A percentile compares a stretch with the other conserved stretches of the same genome.
Evolutionary conservation across 2,329 filamentous ascomycete genomes (phyloP).

Genomic region (Alternaria infectoria): DNA sequence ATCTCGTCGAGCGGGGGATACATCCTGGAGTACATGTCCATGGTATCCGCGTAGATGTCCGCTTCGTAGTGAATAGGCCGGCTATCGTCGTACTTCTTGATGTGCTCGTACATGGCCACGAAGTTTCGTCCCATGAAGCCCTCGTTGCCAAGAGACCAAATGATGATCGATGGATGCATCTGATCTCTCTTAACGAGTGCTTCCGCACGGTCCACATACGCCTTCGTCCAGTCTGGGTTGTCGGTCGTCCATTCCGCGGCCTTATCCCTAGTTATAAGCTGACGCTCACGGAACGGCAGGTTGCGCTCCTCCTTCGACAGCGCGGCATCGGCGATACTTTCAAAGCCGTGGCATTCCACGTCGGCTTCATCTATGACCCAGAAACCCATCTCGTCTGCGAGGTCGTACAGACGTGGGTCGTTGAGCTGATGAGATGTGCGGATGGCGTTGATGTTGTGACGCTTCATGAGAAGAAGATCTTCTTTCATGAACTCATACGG

Average conservation of each 20-base stretch:
- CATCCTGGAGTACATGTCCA: constrained; percentile 74
- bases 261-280: constrained; percentile 60
- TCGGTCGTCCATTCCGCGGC: constrained; percentile 67
- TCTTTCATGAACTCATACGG: constrained; percentile 66
- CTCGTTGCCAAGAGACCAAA: constrained; percentile 78
- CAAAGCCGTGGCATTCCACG: constrained; percentile 56
- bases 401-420: constrained; percentile 64
- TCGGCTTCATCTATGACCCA: constrained; percentile 68
- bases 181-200: constrained; percentile 73
- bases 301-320: constrained; percentile 35
- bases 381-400: constrained; percentile 70
- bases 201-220: constrained; percentile 71
- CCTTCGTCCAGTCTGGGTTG: constrained; percentile 65
- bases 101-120: constrained; percentile 69
- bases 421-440: constrained; percentile 73
- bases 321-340: constrained; percentile 43
- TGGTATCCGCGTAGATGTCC: constrained; percentile 63
- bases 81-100: constrained; percentile 63
- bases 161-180: constrained; percentile 72
- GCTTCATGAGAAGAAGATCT: constrained; percentile 72
- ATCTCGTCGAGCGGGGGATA: constrained; percentile 64
- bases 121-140: constrained; percentile 74
- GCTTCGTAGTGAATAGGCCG: constrained; percentile 72
- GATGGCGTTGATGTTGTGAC: constrained; percentile 73
- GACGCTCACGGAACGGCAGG: constrained; percentile 66